Percentiles rank a stretch among this genome's conserved stretches.
These are phyloP conservation scores for Kernera saxatilis DNA, from an alignment of 345 rosid species.

Conservation along the genomic window DNA sequence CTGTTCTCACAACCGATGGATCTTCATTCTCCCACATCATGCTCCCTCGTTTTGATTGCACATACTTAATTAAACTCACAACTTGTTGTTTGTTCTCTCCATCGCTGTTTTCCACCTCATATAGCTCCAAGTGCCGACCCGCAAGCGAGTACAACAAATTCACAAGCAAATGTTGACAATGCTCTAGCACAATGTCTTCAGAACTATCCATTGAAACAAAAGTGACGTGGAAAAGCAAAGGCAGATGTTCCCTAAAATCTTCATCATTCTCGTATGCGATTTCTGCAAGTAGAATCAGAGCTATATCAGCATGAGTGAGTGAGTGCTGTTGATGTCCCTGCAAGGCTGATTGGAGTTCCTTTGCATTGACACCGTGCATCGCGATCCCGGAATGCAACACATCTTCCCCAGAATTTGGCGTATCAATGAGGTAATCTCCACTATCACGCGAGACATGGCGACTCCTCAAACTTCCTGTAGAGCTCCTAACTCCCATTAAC, in stretches of 20 bases:
- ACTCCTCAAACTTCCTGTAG: slow-evolving; percentile 93
- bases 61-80: slow-evolving; percentile 91
- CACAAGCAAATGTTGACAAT: slow-evolving; percentile 98
- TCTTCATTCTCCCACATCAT: slow-evolving; percentile 99
- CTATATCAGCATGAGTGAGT: slow-evolving; percentile 97
- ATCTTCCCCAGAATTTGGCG: slow-evolving; percentile 93
- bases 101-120: slow-evolving; percentile 91
- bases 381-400: slow-evolving; percentile 67
- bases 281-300: slow-evolving; percentile 92
- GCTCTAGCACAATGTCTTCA: slow-evolving; percentile 96
- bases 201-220: slow-evolving; percentile 99
- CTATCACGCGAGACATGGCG: slow-evolving; percentile 96
- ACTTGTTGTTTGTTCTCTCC: slow-evolving; percentile 99
- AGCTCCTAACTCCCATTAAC: slow-evolving; percentile 84
- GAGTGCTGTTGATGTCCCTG: slow-evolving; percentile 99
- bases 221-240: slow-evolving; percentile 95
- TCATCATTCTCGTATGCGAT: slow-evolving; percentile 98
- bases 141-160: slow-evolving; percentile 94
- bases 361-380: slow-evolving; percentile 80
- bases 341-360: slow-evolving; percentile 96
- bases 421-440: slow-evolving; percentile 92
- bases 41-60: slow-evolving; percentile 97
- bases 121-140: slow-evolving; percentile 95
- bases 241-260: slow-evolving; percentile 97
- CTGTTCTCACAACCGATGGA: slow-evolving; percentile 73